A percentile compares a stretch with the other conserved stretches of the same genome.
These are phyloP conservation scores for Monascus purpureus DNA, from an alignment of 495 filamentous ascomycete genomes.

Conservation along the genomic window DNA sequence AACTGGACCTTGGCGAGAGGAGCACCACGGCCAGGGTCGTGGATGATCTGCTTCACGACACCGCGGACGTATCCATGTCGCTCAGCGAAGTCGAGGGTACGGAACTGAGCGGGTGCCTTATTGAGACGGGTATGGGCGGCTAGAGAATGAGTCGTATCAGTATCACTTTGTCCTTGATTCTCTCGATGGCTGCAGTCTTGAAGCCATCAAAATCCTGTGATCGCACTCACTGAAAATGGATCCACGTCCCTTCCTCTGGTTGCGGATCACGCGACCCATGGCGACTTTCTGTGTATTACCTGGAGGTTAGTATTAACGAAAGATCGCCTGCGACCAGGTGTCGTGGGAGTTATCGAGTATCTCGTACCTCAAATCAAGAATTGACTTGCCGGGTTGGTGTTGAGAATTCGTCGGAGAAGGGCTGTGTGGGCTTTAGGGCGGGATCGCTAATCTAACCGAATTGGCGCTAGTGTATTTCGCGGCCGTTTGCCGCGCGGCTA, in stretches of 20 bases:
- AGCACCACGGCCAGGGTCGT: constrained; percentile 96
- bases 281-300: constrained; percentile 31
- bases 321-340: constrained; percentile 18
- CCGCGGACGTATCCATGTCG: constrained; percentile 94
- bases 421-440: constrained; percentile 39
- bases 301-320: constrained; percentile 24
- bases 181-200: not conserved
- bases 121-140: constrained; percentile 81
- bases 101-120: constrained; percentile 86
- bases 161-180: constrained; percentile 5
- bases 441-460: constrained; percentile 35
- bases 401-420: constrained; percentile 31
- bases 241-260: constrained; percentile 96
- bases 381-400: constrained; percentile 36
- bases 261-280: constrained; percentile 82
- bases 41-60: constrained; percentile 97
- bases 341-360: constrained; percentile 18
- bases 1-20: constrained; percentile 92
- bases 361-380: constrained; percentile 36
- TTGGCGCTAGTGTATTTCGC: constrained; percentile 19
- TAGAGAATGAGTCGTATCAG: constrained; percentile 33
- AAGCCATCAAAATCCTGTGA: constrained; percentile 10
- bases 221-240: constrained; percentile 85
- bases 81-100: constrained; percentile 88
- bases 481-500: constrained; percentile 8